These are phyloP conservation scores for Scytalidium sp. DNA, from an alignment of 2,329 filamentous ascomycete genomes.

Conservation along the genomic window DNA sequence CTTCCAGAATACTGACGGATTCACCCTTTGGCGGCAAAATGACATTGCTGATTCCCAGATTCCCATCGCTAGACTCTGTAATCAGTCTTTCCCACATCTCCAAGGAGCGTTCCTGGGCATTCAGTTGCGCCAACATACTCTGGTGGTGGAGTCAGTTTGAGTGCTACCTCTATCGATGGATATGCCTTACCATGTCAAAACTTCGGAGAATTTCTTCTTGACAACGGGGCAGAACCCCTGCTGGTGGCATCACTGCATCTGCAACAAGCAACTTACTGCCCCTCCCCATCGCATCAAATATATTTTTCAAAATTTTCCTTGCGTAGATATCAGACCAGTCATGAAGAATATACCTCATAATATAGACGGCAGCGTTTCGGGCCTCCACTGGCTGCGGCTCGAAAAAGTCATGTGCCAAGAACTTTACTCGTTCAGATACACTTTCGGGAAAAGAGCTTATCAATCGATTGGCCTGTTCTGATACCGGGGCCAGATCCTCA, in stretches of 20 bases:
- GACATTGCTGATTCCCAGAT: not conserved
- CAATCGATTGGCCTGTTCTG: not conserved
- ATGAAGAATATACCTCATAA: not conserved
- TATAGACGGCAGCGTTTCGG: not conserved
- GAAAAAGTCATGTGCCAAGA: conserved; percentile 34
- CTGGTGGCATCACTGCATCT: not conserved
- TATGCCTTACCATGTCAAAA: not conserved
- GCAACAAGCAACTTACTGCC: not conserved
- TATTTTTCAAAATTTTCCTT: not conserved
- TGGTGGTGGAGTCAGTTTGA: not conserved
- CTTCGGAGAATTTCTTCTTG: not conserved
- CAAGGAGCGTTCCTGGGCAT: not conserved
- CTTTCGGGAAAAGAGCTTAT: not conserved
- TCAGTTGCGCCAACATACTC: not conserved
- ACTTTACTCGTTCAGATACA: conserved; percentile 5
- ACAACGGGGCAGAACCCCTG: not conserved
- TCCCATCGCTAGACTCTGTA: not conserved
- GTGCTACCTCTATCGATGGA: not conserved
- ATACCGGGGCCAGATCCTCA: conserved; percentile 16
- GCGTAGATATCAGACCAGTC: conserved; percentile 1
- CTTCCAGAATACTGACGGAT: not conserved
- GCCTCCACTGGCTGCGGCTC: conserved; percentile 30
- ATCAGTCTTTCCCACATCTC: not conserved
- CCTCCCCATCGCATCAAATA: not conserved
- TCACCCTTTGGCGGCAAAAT: not conserved